Percentiles rank a stretch among this genome's conserved stretches.
Conservation (phyloP, 352 stramenopile genomes). For the Globisporangium solare region DNA sequence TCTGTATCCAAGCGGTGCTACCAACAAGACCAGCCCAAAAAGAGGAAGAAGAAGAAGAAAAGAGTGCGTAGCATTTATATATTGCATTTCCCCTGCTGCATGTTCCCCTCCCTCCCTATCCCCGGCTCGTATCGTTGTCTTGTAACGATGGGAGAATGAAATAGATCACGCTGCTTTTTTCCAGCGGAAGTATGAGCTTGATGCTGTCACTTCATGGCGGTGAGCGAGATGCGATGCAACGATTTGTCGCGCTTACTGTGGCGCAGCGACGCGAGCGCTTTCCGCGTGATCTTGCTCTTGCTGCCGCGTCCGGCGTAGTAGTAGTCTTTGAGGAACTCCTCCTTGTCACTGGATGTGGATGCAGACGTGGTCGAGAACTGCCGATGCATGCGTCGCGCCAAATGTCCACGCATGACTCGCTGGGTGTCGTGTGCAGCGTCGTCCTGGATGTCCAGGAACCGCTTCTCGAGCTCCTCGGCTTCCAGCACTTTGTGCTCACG, state of each 20-base stretch:
- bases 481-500: conserved; percentile 19
- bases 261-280: conserved; percentile 21
- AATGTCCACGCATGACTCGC: conserved; percentile 28
- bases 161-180: conserved; percentile 1
- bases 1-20: no score
- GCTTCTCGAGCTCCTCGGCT: conserved; percentile 17
- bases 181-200: background rate
- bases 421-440: conserved; percentile 43
- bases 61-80: no score
- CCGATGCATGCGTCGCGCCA: conserved; percentile 28
- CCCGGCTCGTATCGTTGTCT: background rate
- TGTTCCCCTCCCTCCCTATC: no score
- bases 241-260: conserved; percentile 41
- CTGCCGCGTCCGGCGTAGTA: conserved; percentile 12
- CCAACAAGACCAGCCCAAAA: no score
- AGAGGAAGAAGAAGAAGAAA: no score
- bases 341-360: conserved; percentile 23
- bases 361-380: conserved; percentile 29
- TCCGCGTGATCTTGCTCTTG: conserved; percentile 13
- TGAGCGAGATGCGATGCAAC: conserved; percentile 20
- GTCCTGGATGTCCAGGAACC: conserved; percentile 11
- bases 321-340: conserved; percentile 22
- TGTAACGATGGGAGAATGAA: conserved; percentile 1
- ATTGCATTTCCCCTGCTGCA: no score
- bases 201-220: conserved; percentile 2